A percentile compares a stretch with the other conserved stretches of the same genome.
Conservation (phyloP, 805 yeast species). For the Hanseniaspora guilliermondii region DNA sequence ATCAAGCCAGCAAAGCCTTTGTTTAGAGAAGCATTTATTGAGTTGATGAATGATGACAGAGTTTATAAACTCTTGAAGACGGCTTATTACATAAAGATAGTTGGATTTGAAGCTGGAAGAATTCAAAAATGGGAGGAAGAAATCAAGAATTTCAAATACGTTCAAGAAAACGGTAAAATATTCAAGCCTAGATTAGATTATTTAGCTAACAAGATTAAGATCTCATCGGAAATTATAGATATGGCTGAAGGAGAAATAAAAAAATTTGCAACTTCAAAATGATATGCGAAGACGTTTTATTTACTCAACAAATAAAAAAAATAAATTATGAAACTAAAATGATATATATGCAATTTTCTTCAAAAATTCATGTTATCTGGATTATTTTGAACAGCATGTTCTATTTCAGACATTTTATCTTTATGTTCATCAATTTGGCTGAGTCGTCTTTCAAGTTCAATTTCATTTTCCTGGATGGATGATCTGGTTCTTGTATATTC, state of each 20-base stretch:
- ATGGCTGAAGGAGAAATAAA: conserved; percentile 36
- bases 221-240: conserved; percentile 41
- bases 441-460: conserved; percentile 11
- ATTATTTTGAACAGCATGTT: conserved; percentile 1
- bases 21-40: conserved; percentile 63
- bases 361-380: conserved; percentile 5
- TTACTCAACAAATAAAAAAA: neutral
- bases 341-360: neutral
- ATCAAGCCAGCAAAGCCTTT: conserved; percentile 77
- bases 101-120: conserved; percentile 48
- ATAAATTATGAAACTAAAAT: neutral
- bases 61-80: conserved; percentile 53
- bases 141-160: conserved; percentile 40
- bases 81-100: conserved; percentile 41
- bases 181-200: conserved; percentile 54
- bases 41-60: conserved; percentile 45
- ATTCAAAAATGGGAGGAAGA: conserved; percentile 62
- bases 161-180: conserved; percentile 39
- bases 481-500: conserved; percentile 11
- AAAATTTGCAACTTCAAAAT: conserved; percentile 20
- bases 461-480: conserved; percentile 4
- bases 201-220: conserved; percentile 52
- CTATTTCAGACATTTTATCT: conserved; percentile 7
- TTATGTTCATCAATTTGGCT: conserved; percentile 7
- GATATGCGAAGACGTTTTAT: neutral